phyloP scores from a whole-genome alignment of 2,329 filamentous ascomycete genomes.

The Pyrenophora graminea region DNA sequence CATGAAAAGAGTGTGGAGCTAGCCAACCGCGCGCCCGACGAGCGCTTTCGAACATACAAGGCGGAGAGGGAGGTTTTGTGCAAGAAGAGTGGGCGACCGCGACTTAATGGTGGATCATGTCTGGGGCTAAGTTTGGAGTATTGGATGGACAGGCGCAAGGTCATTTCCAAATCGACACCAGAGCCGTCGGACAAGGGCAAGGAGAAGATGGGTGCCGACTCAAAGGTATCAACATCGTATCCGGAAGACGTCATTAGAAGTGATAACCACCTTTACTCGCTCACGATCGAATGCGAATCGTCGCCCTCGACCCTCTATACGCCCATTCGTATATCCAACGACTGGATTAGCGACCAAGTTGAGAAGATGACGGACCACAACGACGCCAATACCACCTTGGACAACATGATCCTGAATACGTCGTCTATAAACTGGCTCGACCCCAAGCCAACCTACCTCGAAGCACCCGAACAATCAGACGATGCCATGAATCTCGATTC shows the following conservation, averaged over 20 bases:
- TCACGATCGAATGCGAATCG: conserved; percentile 68
- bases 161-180: conserved; percentile 36
- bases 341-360: conserved; percentile 73
- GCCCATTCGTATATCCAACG: conserved; percentile 70
- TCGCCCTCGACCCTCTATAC: conserved; percentile 54
- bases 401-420: conserved; percentile 50
- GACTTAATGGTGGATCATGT: conserved; percentile 69
- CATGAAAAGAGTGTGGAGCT: conserved; percentile 64
- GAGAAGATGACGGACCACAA: conserved; percentile 57
- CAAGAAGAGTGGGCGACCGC: conserved; percentile 69
- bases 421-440: conserved; percentile 70
- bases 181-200: conserved; percentile 44
- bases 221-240: conserved; percentile 16
- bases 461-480: conserved; percentile 35
- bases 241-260: conserved; percentile 46
- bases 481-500: conserved; percentile 61
- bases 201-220: conserved; percentile 44
- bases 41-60: conserved; percentile 51
- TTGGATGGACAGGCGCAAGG: conserved; percentile 68
- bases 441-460: conserved; percentile 64
- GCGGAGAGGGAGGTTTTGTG: conserved; percentile 67
- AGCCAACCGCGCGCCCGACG: conserved; percentile 38
- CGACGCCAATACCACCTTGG: conserved; percentile 41
- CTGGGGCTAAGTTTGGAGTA: conserved; percentile 77
- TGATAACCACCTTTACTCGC: conserved; percentile 63